phyloP scores from a whole-genome alignment of 164 flowering plant species.

The Cinnamomum micranthum region DNA sequence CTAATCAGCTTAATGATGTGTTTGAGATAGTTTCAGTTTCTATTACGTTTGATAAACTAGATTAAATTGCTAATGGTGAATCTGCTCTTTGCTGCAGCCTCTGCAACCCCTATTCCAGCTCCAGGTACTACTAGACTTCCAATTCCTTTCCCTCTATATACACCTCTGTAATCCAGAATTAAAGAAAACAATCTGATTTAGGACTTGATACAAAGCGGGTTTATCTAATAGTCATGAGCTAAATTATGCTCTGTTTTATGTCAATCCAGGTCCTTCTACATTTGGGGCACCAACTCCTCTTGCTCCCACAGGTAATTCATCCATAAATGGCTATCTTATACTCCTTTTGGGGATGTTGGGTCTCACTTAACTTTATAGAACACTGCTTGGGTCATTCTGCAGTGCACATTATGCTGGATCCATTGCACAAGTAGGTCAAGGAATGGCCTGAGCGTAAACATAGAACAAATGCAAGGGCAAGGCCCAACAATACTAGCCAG shows the following conservation, averaged over 20 bases:
- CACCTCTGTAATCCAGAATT: no score
- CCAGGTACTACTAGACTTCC: constrained; percentile 48
- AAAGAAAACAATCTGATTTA: no score
- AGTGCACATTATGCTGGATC: background rate
- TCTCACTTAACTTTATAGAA: background rate
- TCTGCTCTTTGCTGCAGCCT: constrained; percentile 36
- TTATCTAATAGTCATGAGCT: background rate
- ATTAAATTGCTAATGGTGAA: background rate
- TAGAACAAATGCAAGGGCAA: no score
- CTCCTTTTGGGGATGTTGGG: background rate
- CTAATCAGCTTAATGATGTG: background rate
- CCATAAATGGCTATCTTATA: background rate
- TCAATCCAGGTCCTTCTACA: constrained; percentile 41
- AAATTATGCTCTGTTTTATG: background rate
- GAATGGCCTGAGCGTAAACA: no score
- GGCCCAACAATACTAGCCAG: background rate
- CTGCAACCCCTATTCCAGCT: constrained; percentile 65
- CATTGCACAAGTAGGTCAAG: no score
- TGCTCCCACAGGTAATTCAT: constrained; percentile 39
- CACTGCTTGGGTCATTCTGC: background rate
- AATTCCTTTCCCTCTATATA: background rate
- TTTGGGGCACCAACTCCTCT: constrained; percentile 37
- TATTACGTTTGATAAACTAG: background rate
- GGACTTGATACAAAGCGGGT: no score
- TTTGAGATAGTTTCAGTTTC: background rate